Percentiles rank a stretch among this genome's conserved stretches.
These are phyloP conservation scores for Trypanosoma mega DNA, from an alignment of 208 protist genomes.

Conservation along the genomic window DNA sequence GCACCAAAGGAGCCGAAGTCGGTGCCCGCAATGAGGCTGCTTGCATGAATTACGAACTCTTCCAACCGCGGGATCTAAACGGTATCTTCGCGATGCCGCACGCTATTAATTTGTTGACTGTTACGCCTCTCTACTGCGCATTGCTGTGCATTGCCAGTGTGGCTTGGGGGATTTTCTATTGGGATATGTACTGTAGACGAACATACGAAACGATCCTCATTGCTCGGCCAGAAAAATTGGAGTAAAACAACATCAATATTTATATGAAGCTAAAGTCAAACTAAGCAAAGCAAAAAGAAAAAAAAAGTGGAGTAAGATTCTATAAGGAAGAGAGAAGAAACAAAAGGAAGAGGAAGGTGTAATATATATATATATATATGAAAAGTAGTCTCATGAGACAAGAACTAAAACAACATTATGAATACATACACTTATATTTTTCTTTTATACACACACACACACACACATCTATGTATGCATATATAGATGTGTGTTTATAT, in stretches of 20 bases:
- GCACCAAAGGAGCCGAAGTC: conserved; percentile 78
- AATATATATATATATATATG: conserved; percentile 1
- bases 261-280: too few species aligned
- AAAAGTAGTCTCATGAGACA: too few species aligned
- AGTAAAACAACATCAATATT: too few species aligned
- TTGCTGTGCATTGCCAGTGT: conserved; percentile 54
- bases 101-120: conserved; percentile 73
- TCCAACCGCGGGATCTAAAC: conserved; percentile 48
- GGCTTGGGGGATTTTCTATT: conserved; percentile 84
- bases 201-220: conserved; percentile 84
- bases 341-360: background rate
- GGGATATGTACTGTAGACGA: conserved; percentile 80
- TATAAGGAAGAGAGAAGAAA: background rate
- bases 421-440: too few species aligned
- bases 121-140: conserved; percentile 67
- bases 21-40: conserved; percentile 87
- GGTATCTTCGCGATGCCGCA: conserved; percentile 70
- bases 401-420: too few species aligned
- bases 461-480: too few species aligned
- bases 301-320: background rate
- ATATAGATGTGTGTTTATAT: too few species aligned
- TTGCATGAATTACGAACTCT: conserved; percentile 81
- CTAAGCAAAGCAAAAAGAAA: background rate
- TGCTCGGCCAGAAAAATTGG: conserved; percentile 51
- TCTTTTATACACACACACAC: too few species aligned